phyloP scores from a whole-genome alignment of 176 grass and related monocot species.

The Bothriochloa decipiens region DNA sequence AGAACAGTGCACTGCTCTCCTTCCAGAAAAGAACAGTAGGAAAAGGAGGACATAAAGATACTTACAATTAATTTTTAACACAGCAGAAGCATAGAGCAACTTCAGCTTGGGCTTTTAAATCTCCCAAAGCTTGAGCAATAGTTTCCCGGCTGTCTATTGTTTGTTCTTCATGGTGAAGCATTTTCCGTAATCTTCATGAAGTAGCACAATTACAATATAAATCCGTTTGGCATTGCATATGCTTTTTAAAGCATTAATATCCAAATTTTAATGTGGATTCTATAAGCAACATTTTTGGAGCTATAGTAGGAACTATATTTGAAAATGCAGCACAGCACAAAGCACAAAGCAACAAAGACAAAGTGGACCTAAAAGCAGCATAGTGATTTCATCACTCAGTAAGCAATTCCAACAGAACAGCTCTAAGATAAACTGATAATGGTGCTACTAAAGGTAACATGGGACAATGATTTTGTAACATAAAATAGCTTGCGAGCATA shows the following conservation, averaged over 20 bases:
- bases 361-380: background rate
- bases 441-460: background rate
- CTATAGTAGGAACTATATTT: background rate
- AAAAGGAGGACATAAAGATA: background rate
- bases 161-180: constrained; percentile 59
- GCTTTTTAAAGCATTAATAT: constrained; percentile 2
- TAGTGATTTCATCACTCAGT: background rate
- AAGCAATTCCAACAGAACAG: background rate
- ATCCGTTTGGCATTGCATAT: background rate
- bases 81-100: constrained; percentile 85
- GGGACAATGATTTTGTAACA: constrained; percentile 1
- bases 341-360: background rate
- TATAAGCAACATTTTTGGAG: background rate
- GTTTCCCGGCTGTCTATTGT: constrained; percentile 50
- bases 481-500: constrained; percentile 14
- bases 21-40: constrained; percentile 1
- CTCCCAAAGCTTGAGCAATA: constrained; percentile 74
- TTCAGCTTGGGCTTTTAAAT: constrained; percentile 90
- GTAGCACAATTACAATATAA: background rate
- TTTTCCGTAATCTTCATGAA: constrained; percentile 70
- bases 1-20: constrained; percentile 1
- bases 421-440: background rate
- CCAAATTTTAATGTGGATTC: background rate
- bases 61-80: constrained; percentile 71
- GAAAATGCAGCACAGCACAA: background rate